Evolutionary conservation across 352 stramenopile genomes (phyloP), one percentile per base, ranked within the genome.

Genomic region (Globisporangium radiosum): DNA sequence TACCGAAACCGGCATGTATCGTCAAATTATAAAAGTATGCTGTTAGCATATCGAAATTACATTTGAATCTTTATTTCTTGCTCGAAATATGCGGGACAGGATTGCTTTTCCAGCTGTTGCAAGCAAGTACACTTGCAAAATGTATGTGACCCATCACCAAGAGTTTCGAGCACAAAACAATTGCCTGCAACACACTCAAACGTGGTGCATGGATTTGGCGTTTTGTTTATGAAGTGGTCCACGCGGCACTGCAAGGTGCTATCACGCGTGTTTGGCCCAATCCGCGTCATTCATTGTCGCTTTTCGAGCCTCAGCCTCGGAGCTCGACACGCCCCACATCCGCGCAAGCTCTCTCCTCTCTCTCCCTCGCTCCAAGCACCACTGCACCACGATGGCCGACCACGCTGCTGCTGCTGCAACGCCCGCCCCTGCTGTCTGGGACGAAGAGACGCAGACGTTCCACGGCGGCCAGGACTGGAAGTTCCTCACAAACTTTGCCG

Each of bases 381-480:
- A 3, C 11, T 14, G 42, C 19, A n/a, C 25, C 13, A 37, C 39
- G 42, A 64, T 64, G 59, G 45, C 59, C 43, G 57, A 62, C 11
- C 37, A 47, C 43, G 40, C 52, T 45, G 9, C 52, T 6, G 1
- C 17, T 5, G 33, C 54, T 7, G 6, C 19, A 5, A 7, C 53
- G 25, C 36, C 58, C 36, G 57, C 47, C 36, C 47, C 57, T 8
- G 72, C 66, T n/a, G 81, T 91, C 33, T 93, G 84, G 84, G 84
- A 93, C 70, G 70, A 84, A 25, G 57, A 62, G 33, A 96, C 88
- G 60, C 88, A 96, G 81, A 96, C 88, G 3, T 96, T 95, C 73
- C 88, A 96, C 63, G 88, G 88, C 60, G 88, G 88, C 36, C 88
- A 96, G 70, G 88, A 96, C 72, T 96, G 88, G 88, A 92, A 93